phyloP scores from a whole-genome alignment of 2,329 filamentous ascomycete genomes.

The Alternaria ethzedia region DNA sequence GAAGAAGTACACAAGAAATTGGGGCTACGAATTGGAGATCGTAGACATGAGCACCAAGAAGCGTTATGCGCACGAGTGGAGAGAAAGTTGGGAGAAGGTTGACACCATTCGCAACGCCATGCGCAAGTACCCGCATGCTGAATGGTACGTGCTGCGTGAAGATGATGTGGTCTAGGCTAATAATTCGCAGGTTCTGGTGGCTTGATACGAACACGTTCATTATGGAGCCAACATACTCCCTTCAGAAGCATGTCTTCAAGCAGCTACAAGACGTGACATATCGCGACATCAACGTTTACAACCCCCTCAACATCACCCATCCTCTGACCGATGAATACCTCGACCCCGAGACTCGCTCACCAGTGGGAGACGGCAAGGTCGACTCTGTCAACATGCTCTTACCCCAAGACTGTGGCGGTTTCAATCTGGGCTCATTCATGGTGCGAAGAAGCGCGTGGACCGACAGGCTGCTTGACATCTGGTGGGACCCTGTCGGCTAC shows the following conservation, averaged over 20 bases:
- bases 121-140: slow-evolving; percentile 91
- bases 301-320: slow-evolving; percentile 91
- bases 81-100: slow-evolving; percentile 99
- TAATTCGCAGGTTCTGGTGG: slow-evolving; percentile 92
- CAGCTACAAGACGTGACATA: slow-evolving; percentile 76
- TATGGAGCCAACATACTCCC: slow-evolving; percentile 92
- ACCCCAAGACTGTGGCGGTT: slow-evolving; percentile 92
- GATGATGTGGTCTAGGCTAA: slow-evolving; percentile 30
- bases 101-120: slow-evolving; percentile 88
- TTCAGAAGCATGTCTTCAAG: slow-evolving; percentile 91
- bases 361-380: slow-evolving; percentile 75
- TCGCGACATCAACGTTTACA: slow-evolving; percentile 95
- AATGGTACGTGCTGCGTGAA: slow-evolving; percentile 73
- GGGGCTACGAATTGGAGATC: slow-evolving; percentile 96
- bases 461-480: slow-evolving; percentile 88
- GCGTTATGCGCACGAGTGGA: slow-evolving; percentile 97
- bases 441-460: slow-evolving; percentile 85
- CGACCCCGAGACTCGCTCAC: slow-evolving; percentile 74
- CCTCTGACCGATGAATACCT: slow-evolving; percentile 77
- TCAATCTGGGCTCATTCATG: slow-evolving; percentile 97
- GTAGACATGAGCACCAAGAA: slow-evolving; percentile 99
- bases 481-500: slow-evolving; percentile 98
- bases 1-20: slow-evolving; percentile 80
- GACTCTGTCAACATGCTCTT: slow-evolving; percentile 87
- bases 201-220: slow-evolving; percentile 96